Base-by-base conservation (phyloP, 441 rosid genomes). In the Euphorbia celastroides region DNA sequence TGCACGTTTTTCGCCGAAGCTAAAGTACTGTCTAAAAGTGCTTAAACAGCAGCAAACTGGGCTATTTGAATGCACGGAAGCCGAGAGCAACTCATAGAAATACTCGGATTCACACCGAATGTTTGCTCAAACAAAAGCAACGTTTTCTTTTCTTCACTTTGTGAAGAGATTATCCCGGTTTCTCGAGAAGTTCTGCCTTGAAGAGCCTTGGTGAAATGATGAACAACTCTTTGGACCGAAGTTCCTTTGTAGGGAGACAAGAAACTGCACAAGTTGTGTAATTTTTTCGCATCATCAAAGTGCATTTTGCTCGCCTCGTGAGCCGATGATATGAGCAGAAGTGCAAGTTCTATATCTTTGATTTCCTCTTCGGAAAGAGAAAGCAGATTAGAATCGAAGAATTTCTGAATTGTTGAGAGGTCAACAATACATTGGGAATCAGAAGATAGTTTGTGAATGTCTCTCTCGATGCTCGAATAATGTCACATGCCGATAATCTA, bases 21-120 rank as follows among this genome's bases (percentile, higher is more conserved):
- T 20, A 76, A 62, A n/a, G n/a, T n/a, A 25, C 51, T 60, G n/a
- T 80, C 78, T 4, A 70, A 4, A 16, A 82, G 60, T 14, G 72
- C 70, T 54, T 79, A 77, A 19, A 79, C 41, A 2, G 77, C 78
- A 0, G 80, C 57, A 60, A 73, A 79, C 9, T 73, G 68, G 14
- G 32, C 23, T 0, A 62, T 63, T 41, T 74, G 78, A 60, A 48
- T 2, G 50, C 70, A 73, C 16, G 81, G 82, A 46, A 79, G 36
- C 17, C 59, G 48, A n/a, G 32, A 34, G 13, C 44, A 30, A 58
- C 52, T 71, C 12, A 60, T 30, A 27, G 67, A 27, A 1, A 60
- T 25, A 0, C 17, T 70, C 0, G 71, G 44, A 51, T 28, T 61
- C 17, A 54, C 28, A 26, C 59, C 58, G 30, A 34, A 60, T 27